Percentiles rank a stretch among this genome's conserved stretches.
phyloP scores from a whole-genome alignment of 2,329 filamentous ascomycete genomes.

The Fusarium aywerte region DNA sequence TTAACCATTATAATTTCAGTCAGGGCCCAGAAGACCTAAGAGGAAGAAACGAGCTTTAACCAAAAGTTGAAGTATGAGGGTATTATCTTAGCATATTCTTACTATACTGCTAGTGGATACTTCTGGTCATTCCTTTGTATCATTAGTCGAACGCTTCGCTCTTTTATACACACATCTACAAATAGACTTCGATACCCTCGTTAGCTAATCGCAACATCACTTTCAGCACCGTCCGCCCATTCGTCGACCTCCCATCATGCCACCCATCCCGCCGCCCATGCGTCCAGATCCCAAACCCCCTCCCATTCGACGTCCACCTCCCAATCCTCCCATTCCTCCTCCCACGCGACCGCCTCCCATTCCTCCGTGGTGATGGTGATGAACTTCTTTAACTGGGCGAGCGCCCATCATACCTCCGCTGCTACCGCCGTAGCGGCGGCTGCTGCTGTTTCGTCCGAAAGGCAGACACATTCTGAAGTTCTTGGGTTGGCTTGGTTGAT shows the following conservation, averaged over 20 bases:
- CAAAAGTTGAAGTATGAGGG: too few species aligned
- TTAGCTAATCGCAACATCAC: not conserved
- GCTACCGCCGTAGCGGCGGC: not conserved
- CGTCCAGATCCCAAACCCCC: slow-evolving; percentile 18
- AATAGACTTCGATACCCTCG: not conserved
- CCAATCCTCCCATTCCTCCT: not conserved
- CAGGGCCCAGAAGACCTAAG: too few species aligned
- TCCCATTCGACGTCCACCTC: slow-evolving; percentile 11
- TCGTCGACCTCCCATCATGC: slow-evolving; percentile 4
- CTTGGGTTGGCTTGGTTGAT: too few species aligned
- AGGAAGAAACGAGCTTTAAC: too few species aligned
- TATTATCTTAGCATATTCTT: too few species aligned
- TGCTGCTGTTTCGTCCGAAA: slow-evolving; percentile 7
- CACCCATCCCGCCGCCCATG: slow-evolving; percentile 17
- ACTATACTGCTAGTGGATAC: too few species aligned
- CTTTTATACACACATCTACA: not conserved
- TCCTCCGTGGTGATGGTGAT: slow-evolving; percentile 21
- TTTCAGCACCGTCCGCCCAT: slow-evolving; percentile 17
- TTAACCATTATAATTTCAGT: too few species aligned
- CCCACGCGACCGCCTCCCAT: slow-evolving; percentile 1
- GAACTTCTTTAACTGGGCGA: slow-evolving; percentile 16
- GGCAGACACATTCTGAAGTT: slow-evolving; percentile 19
- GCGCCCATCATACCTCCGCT: slow-evolving; percentile 19
- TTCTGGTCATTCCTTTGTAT: too few species aligned
- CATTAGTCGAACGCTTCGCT: not conserved